phyloP scores from a whole-genome alignment of 257 asterid species.

The Capsicum rhomboideum region DNA sequence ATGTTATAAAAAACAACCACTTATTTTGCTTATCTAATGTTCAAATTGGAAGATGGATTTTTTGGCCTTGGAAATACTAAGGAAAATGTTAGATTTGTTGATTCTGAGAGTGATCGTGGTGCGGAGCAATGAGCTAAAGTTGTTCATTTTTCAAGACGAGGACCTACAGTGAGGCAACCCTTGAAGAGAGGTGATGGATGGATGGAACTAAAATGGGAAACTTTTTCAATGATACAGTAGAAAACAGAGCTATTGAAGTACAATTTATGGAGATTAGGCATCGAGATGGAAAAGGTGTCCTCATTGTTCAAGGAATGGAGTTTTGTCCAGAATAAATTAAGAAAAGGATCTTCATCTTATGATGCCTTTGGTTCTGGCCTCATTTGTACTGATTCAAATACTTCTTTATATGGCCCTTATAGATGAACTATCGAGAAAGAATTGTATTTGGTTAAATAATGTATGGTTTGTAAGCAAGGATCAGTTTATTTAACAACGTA shows the following conservation, averaged over 20 bases:
- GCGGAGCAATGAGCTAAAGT: not conserved
- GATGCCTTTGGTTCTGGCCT: not conserved
- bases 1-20: slow-evolving; percentile 18
- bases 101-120: not conserved
- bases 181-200: too few relatives aligned
- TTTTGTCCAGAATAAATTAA: not conserved
- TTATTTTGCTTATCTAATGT: slow-evolving; percentile 20
- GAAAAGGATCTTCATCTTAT: not conserved
- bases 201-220: slow-evolving; percentile 49
- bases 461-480: too few relatives aligned
- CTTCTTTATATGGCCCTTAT: not conserved
- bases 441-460: too few relatives aligned
- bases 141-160: not conserved
- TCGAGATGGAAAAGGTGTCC: not conserved
- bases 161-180: not conserved
- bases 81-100: slow-evolving; percentile 17
- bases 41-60: slow-evolving; percentile 18
- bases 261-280: not conserved
- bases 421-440: too few relatives aligned
- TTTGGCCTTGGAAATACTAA: slow-evolving; percentile 25
- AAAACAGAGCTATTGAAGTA: slow-evolving; percentile 21
- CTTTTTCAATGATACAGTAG: slow-evolving; percentile 9
- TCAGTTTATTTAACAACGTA: too few relatives aligned
- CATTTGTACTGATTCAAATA: not conserved
- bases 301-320: not conserved